These are phyloP conservation scores for Ceratocystis cubensis DNA, from an alignment of 2,329 filamentous ascomycete species.

Conservation along the genomic window DNA sequence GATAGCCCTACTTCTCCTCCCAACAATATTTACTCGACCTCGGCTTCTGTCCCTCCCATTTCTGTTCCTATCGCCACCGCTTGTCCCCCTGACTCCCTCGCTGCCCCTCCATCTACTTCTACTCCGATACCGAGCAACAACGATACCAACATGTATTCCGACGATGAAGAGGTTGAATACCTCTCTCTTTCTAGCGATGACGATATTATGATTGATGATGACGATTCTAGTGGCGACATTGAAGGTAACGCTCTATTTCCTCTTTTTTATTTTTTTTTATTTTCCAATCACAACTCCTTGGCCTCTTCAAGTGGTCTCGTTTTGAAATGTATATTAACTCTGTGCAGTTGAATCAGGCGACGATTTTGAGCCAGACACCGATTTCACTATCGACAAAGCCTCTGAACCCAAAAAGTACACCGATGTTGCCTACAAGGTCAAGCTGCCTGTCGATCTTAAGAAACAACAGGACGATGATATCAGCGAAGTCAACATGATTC, in stretches of 20 bases:
- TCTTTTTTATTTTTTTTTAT: not conserved
- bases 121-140: constrained; percentile 27
- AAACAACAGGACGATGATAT: constrained; percentile 75
- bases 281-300: not conserved
- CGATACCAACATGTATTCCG: constrained; percentile 68
- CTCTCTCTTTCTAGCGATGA: constrained; percentile 61
- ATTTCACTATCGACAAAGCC: constrained; percentile 32
- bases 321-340: not conserved
- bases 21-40: not conserved
- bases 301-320: not conserved
- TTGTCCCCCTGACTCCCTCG: constrained; percentile 39
- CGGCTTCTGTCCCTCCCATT: not conserved
- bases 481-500: constrained; percentile 78
- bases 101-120: constrained; percentile 31
- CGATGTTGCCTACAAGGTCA: constrained; percentile 74
- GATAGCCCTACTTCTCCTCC: not conserved
- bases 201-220: constrained; percentile 53
- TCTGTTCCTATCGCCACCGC: constrained; percentile 20
- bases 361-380: constrained; percentile 18
- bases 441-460: constrained; percentile 68
- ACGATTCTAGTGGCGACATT: constrained; percentile 13
- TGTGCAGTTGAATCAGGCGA: constrained; percentile 18
- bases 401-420: constrained; percentile 55
- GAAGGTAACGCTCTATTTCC: not conserved
- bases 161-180: constrained; percentile 67